These are phyloP conservation scores for Colletotrichum tabaci DNA, from an alignment of 2,329 filamentous ascomycete genomes.

Conservation along the genomic window DNA sequence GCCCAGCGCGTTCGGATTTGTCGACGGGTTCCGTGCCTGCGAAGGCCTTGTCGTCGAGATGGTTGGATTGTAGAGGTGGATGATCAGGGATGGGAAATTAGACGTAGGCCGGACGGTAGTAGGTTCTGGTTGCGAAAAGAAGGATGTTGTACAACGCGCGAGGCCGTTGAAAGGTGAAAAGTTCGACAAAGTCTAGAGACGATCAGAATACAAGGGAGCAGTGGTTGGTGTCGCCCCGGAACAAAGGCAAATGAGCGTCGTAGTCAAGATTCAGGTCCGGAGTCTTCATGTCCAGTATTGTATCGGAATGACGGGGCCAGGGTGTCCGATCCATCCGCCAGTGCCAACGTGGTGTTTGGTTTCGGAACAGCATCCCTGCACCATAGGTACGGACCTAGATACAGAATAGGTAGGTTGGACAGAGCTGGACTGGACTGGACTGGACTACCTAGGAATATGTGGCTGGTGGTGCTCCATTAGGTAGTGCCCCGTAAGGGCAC, in stretches of 20 bases:
- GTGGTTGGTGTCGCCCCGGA: conserved; percentile 2
- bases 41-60: conserved; percentile 1
- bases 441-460: background rate
- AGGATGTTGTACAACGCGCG: conserved; percentile 25
- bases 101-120: conserved; percentile 1
- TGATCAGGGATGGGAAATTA: conserved; percentile 20
- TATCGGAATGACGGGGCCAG: conserved; percentile 35
- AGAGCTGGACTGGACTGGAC: background rate
- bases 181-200: conserved; percentile 1
- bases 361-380: conserved; percentile 12
- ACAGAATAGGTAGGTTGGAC: background rate
- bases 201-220: background rate
- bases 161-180: background rate
- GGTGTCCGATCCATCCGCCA: conserved; percentile 37
- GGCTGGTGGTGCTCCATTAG: conserved; percentile 3
- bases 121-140: background rate
- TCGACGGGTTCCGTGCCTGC: conserved; percentile 7
- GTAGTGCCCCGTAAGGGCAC: background rate
- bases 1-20: conserved; percentile 26
- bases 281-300: background rate
- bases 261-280: conserved; percentile 1
- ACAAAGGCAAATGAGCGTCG: conserved; percentile 6
- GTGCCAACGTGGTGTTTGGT: conserved; percentile 33
- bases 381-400: background rate
- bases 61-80: conserved; percentile 4